Evolutionary conservation across 2,329 filamentous ascomycete genomes (phyloP).

Genomic region (Emergomyces orientalis): DNA sequence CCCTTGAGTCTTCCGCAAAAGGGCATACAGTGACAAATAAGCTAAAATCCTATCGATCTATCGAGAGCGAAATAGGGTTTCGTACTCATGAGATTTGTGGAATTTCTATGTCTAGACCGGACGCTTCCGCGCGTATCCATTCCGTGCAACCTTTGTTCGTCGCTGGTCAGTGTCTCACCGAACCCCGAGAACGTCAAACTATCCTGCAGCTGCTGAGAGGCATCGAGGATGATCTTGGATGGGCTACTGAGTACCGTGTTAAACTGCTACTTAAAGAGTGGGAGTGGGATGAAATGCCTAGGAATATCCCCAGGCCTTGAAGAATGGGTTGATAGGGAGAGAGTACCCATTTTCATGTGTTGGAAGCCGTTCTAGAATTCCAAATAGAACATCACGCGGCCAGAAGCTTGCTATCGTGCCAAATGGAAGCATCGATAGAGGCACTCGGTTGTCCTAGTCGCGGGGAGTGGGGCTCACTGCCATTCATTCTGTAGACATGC

Average conservation of each 20-base stretch:
- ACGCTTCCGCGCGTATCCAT: conserved; percentile 51
- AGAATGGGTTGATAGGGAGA: neutral
- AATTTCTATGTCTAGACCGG: conserved; percentile 49
- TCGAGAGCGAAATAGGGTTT: conserved; percentile 46
- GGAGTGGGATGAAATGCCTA: conserved; percentile 20
- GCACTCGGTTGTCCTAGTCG: neutral
- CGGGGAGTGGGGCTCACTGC: neutral
- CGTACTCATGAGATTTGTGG: conserved; percentile 55
- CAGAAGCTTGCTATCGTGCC: neutral
- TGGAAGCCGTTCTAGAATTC: neutral
- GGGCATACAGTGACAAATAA: conserved; percentile 46
- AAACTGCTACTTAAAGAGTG: conserved; percentile 41
- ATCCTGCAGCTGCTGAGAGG: conserved; percentile 48
- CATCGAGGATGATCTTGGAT: conserved; percentile 55
- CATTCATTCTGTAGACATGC: neutral
- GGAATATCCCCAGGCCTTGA: conserved; percentile 7
- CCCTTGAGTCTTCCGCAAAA: conserved; percentile 37
- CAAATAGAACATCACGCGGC: neutral
- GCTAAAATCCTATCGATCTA: conserved; percentile 50
- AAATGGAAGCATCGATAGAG: neutral
- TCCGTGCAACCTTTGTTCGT: conserved; percentile 54
- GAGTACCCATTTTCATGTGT: neutral
- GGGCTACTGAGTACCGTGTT: conserved; percentile 54
- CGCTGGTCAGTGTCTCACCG: conserved; percentile 51
- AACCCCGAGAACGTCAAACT: conserved; percentile 45